These are phyloP conservation scores for Metroxylon sagu DNA, from an alignment of 176 grass and related monocot species.

Conservation along the genomic window DNA sequence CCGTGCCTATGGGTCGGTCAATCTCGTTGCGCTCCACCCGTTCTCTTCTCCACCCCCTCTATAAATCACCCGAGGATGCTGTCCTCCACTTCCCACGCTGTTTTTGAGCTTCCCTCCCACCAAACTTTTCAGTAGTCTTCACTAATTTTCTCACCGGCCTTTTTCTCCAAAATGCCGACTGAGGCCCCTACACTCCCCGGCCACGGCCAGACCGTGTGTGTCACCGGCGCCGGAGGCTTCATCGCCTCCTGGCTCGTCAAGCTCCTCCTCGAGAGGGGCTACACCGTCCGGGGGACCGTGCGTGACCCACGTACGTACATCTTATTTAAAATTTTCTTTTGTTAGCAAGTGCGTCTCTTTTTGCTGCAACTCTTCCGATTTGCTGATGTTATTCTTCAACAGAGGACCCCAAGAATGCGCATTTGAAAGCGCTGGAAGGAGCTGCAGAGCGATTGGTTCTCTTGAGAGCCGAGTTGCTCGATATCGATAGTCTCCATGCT, in stretches of 20 bases:
- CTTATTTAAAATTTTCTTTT: too few species aligned
- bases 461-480: constrained; percentile 37
- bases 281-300: constrained; percentile 50
- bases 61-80: too few species aligned
- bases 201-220: constrained; percentile 38
- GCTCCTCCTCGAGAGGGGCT: constrained; percentile 43
- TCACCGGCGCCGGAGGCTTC: constrained; percentile 59
- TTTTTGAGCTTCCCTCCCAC: too few species aligned
- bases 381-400: background rate
- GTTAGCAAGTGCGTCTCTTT: too few species aligned
- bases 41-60: too few species aligned
- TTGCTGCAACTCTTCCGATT: background rate
- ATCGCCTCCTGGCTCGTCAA: constrained; percentile 63
- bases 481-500: constrained; percentile 18
- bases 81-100: too few species aligned
- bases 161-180: too few species aligned
- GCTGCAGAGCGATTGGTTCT: constrained; percentile 34
- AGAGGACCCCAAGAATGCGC: constrained; percentile 51
- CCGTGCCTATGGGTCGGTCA: too few species aligned
- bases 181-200: too few species aligned
- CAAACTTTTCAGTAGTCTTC: too few species aligned
- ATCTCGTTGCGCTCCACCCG: too few species aligned
- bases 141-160: too few species aligned
- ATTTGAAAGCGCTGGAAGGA: constrained; percentile 32
- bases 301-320: constrained; percentile 24